These are phyloP conservation scores for Pyrus hybrid DNA, from an alignment of 331 rosid genomes.

Conservation along the genomic window DNA sequence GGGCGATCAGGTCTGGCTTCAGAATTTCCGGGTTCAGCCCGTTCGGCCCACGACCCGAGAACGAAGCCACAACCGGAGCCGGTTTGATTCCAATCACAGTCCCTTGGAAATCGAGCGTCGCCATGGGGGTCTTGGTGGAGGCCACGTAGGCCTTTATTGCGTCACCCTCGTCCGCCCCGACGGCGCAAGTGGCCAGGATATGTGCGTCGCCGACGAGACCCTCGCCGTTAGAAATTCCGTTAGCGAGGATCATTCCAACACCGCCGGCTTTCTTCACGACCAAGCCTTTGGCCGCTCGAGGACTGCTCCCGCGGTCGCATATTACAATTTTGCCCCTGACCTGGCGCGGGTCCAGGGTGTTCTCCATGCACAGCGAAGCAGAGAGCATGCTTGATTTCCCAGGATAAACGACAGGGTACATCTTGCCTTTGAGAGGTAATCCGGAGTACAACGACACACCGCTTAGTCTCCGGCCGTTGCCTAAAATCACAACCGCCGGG, in stretches of 20 bases:
- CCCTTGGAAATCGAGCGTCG: slow-evolving; percentile 69
- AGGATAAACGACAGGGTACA: slow-evolving; percentile 71
- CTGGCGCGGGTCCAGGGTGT: slow-evolving; percentile 51
- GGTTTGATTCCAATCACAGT: slow-evolving; percentile 82
- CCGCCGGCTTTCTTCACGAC: slow-evolving; percentile 90
- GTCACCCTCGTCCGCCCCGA: slow-evolving; percentile 71
- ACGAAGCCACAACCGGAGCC: slow-evolving; percentile 86
- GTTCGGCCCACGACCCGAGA: slow-evolving; percentile 76
- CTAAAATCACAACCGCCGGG: slow-evolving; percentile 61
- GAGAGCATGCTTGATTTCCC: slow-evolving; percentile 65
- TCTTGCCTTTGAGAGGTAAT: slow-evolving; percentile 44
- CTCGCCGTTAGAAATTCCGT: slow-evolving; percentile 74
- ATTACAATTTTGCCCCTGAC: slow-evolving; percentile 71
- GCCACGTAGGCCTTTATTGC: slow-evolving; percentile 54
- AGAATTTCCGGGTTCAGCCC: slow-evolving; percentile 71
- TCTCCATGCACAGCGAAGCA: slow-evolving; percentile 83
- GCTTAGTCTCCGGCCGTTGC: slow-evolving; percentile 50
- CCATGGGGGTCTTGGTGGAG: slow-evolving; percentile 43
- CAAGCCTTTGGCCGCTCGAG: slow-evolving; percentile 71
- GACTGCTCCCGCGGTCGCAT: slow-evolving; percentile 78
- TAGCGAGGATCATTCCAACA: slow-evolving; percentile 79
- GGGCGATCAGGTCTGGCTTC: slow-evolving; percentile 86
- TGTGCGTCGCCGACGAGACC: slow-evolving; percentile 90
- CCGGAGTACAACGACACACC: slow-evolving; percentile 82
- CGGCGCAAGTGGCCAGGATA: slow-evolving; percentile 66